Evolutionary conservation across 805 yeast species (phyloP), one percentile per base, ranked within the genome.

Genomic region (Candida morakotiae): DNA sequence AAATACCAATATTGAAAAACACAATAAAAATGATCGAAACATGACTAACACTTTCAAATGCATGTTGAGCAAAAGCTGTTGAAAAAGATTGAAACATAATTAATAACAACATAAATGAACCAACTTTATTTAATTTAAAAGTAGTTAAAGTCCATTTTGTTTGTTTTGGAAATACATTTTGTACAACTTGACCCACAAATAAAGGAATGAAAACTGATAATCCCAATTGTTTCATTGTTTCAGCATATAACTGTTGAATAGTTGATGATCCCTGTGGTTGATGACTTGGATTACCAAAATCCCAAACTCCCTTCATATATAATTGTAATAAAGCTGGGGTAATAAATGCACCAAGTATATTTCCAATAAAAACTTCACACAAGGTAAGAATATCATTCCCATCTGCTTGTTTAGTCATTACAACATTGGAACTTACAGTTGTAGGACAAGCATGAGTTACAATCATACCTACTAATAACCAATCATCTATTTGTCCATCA

Each of bases 371-470:
- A 8, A 88, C 96, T 56, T 87, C 95, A 55, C 93, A 81, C 5
- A 87, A 64, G 14, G 95, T 81, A 37, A 87, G 61, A 13, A 83
- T 61, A 46, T 78, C 89, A 58, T 87, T 86, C 7, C 96, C 96
- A 46, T 82, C 79, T 0, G 96, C 95, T 41, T 75, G 75, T 37
- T 79, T 73, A 5, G 96, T 88, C 96, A 88, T 88, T 20, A 88
- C 89, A 20, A 88, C 96, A 55, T 88, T 88, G 2, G 96, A 87
- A 0, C 89, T 78, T 14, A 88, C 95, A 0, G 96, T 88, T 7
- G 96, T 88, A 20, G 96, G 96, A 56, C 94, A 85, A 9, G 91
- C 75, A 21, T 86, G 85, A 2, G 95, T 84, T 31, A 87, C 83
- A 14, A 88, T 75, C 41, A 88, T 59, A 1, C 96, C 96, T 10